Evolutionary conservation across 2,329 filamentous ascomycete species (phyloP).

Genomic region (Cryphonectria carpinicola): DNA sequence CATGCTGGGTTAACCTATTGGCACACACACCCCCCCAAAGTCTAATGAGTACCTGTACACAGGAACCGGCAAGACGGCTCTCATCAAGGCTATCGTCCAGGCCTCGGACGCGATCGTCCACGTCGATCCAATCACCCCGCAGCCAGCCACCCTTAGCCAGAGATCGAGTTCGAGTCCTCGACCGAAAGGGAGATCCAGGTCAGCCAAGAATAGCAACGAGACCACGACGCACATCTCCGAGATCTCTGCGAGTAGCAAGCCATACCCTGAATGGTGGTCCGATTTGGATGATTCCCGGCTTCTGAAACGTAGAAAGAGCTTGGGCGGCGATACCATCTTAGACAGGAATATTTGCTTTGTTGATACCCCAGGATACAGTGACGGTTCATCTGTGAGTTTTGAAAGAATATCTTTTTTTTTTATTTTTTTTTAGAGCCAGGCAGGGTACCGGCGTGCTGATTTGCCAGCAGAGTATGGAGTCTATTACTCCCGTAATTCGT

Average conservation of each 20-base stretch:
- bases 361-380: conserved; percentile 73
- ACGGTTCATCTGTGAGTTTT: conserved; percentile 54
- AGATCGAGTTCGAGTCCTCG: conserved; percentile 34
- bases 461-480: conserved; percentile 52
- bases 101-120: conserved; percentile 91
- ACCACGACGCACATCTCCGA: conserved; percentile 59
- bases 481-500: conserved; percentile 63
- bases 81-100: conserved; percentile 87
- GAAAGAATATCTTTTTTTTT: too few relatives aligned
- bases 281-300: conserved; percentile 69
- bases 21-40: background rate
- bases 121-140: conserved; percentile 67
- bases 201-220: conserved; percentile 33
- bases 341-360: conserved; percentile 95
- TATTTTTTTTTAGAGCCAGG: background rate
- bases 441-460: conserved; percentile 19
- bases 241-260: conserved; percentile 77
- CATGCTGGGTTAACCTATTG: background rate
- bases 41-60: conserved; percentile 27
- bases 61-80: conserved; percentile 87
- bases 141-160: conserved; percentile 29
- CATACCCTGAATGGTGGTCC: conserved; percentile 89
- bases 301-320: conserved; percentile 68
- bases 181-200: conserved; percentile 24
- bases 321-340: conserved; percentile 76